Evolutionary conservation across 768 basidiomycete genomes (phyloP), one percentile per base, ranked within the genome.

Genomic region (Collybiopsis confluens): DNA sequence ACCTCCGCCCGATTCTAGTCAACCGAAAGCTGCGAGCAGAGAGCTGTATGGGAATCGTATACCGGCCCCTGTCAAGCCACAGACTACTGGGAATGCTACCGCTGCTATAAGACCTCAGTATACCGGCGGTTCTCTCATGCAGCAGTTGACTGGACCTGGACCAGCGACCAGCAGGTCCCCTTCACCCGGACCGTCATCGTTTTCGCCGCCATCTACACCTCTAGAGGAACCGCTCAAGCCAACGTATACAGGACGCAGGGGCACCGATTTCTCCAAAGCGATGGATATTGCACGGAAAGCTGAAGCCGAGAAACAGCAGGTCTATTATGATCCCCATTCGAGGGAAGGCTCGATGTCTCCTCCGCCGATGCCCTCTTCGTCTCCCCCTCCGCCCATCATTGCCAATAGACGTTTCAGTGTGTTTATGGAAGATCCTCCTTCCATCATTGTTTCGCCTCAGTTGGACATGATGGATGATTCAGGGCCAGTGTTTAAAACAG

Each of bases 21-120:
- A 74, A 42, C 63, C 73, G 38, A 78, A 73, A 63, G 79, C 77
- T 59, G 48, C 80, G 36, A 48, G 47, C 23, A 48, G 81, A 41
- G 87, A 90, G 68, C 69, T 89, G 30, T 88, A 89, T 62, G 89
- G 86, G 20, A 90, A 90, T 66, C 75, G 88, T 36, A 79, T 90
- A 28, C 81, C 75, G n/a, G 63, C 68, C 13, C 66, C 70, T 23
- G 62, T 70, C 24, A 68, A 74, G 55, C 57, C 60, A 16, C 65
- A 63, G 40, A 70, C 68, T 27, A 62, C 63, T 30, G 60, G 62
- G 23, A 54, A 55, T n/a, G 24, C 20, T 16, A n/a, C n/a, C n/a
- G 45, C 44, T 9, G 15, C 41, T 54, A 37, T 36, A 13, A 37
- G 28, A 10, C 42, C 41, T 24, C 42, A 54, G 42, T 52, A 52